A percentile compares a stretch with the other conserved stretches of the same genome.
Conservation (phyloP, 169 alveolate species). For the Plasmodium cynomolgi region DNA sequence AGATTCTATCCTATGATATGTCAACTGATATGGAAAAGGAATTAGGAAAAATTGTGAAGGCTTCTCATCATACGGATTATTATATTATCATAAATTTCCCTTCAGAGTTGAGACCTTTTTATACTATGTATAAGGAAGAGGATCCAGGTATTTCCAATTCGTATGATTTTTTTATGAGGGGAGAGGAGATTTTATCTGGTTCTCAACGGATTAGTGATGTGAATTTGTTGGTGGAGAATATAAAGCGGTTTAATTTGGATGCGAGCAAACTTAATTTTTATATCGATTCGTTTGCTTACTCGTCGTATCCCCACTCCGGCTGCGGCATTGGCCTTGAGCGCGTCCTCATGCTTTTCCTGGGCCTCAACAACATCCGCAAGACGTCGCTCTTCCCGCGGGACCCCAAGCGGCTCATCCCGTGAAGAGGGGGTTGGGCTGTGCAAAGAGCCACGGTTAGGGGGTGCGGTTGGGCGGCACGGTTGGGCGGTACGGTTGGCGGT, state of each 20-base stretch:
- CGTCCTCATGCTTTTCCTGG: conserved; percentile 96
- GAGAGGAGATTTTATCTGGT: conserved; percentile 99
- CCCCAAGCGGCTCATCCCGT: conserved; percentile 97
- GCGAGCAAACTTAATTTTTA: conserved; percentile 92
- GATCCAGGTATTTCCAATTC: conserved; percentile 90
- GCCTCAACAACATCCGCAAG: conserved; percentile 96
- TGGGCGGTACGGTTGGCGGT: neutral
- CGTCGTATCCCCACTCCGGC: conserved; percentile 99
- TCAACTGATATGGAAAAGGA: conserved; percentile 95
- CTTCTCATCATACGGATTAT: conserved; percentile 97
- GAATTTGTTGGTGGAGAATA: conserved; percentile 89
- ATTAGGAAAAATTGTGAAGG: conserved; percentile 94
- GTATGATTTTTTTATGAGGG: conserved; percentile 99
- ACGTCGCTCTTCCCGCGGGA: conserved; percentile 99
- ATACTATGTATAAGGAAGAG: conserved; percentile 96
- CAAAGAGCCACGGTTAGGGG: too few relatives aligned
- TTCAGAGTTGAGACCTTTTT: conserved; percentile 97
- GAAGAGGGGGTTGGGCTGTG: too few relatives aligned
- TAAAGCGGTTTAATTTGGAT: conserved; percentile 88
- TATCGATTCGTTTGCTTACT: conserved; percentile 96
- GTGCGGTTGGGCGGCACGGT: neutral
- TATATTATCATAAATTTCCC: conserved; percentile 98
- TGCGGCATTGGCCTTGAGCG: conserved; percentile 99
- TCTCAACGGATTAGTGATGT: conserved; percentile 99
- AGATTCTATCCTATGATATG: conserved; percentile 89